Conservation (phyloP, 306 rosid genomes). For the Acacia confusa region DNA sequence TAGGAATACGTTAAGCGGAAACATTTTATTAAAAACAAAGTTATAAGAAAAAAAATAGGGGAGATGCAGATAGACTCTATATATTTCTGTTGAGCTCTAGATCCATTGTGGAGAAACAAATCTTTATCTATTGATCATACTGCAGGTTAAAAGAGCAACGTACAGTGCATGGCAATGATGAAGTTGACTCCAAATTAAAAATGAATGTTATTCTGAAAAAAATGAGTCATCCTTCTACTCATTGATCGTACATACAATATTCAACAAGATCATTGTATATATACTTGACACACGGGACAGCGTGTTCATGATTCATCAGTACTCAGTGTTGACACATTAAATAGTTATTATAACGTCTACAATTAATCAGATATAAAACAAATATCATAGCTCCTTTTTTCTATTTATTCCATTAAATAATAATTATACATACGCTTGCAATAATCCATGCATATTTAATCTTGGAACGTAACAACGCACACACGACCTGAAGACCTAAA, state of each 20-base stretch:
- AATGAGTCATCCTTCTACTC: background rate
- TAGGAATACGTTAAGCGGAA: background rate
- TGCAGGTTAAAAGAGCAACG: background rate
- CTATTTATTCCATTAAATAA: background rate
- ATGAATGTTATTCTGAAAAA: background rate
- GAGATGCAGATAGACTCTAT: background rate
- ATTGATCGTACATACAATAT: background rate
- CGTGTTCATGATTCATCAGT: background rate
- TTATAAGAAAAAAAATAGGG: background rate
- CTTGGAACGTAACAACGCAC: background rate
- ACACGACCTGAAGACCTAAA: background rate
- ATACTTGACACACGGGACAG: slow-evolving; percentile 3
- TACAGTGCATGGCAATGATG: background rate
- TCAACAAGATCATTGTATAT: background rate
- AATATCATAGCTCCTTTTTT: background rate
- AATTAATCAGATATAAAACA: background rate
- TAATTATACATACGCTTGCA: background rate
- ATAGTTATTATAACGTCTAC: background rate
- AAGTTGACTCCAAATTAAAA: slow-evolving; percentile 24
- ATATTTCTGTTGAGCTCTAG: background rate
- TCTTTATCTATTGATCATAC: background rate
- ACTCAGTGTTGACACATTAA: slow-evolving; percentile 10
- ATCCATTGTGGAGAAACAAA: slow-evolving; percentile 23
- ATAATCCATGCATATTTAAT: background rate
- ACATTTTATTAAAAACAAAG: background rate